Evolutionary conservation across 129 eudicot genomes (phyloP).

Genomic region (Calendula officinalis): DNA sequence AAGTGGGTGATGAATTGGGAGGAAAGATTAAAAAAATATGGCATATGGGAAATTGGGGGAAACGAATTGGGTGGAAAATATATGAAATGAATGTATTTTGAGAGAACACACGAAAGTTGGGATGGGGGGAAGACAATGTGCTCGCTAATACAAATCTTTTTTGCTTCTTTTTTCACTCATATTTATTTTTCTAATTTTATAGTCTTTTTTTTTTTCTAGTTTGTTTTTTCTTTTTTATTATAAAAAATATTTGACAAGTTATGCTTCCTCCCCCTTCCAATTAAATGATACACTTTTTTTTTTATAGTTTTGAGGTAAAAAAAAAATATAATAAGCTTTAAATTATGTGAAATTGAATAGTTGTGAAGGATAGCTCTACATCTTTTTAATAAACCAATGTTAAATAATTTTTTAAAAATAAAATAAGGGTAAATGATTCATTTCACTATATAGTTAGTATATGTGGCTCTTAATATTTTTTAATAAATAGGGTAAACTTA

Average conservation of each 20-base stretch:
- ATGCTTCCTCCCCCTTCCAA: too few relatives aligned
- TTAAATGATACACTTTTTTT: too few relatives aligned
- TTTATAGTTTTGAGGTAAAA: too few relatives aligned
- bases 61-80: background rate
- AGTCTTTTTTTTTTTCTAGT: background rate
- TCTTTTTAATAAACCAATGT: too few relatives aligned
- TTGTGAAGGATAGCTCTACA: too few relatives aligned
- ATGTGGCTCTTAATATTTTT: too few relatives aligned
- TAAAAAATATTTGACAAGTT: background rate
- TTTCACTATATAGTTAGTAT: too few relatives aligned
- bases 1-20: conserved; percentile 33
- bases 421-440: too few relatives aligned
- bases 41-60: conserved; percentile 23
- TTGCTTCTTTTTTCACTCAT: background rate
- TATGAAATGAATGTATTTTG: background rate
- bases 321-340: too few relatives aligned
- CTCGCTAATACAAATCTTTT: conserved; percentile 26
- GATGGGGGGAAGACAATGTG: conserved; percentile 41
- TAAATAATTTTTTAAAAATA: too few relatives aligned
- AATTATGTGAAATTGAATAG: too few relatives aligned
- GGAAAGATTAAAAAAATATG: conserved; percentile 7
- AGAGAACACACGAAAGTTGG: conserved; percentile 19
- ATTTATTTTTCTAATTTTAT: background rate
- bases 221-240: background rate
- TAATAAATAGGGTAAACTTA: too few relatives aligned